Evolutionary conservation across 1,284 basidiomycete genomes (phyloP).

Genomic region (Phylloboletellus chloephorus): DNA sequence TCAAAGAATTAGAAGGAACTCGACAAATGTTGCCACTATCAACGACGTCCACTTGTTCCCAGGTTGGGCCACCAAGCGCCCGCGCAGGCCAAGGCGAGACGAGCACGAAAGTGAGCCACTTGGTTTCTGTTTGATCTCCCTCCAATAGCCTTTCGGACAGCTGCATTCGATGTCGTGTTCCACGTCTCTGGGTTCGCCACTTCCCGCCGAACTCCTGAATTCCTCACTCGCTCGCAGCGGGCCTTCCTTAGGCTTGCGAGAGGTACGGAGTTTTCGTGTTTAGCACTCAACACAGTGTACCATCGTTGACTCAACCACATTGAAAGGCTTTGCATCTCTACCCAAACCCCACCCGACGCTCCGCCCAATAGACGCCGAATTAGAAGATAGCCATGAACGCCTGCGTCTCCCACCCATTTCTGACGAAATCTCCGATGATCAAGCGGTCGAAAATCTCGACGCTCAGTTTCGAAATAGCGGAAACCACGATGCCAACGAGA

Average conservation of each 20-base stretch:
- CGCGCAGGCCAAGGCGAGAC: constrained; percentile 1
- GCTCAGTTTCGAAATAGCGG: constrained; percentile 21
- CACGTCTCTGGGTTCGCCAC: constrained; percentile 74
- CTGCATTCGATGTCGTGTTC: constrained; percentile 62
- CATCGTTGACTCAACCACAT: constrained; percentile 3
- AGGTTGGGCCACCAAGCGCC: constrained; percentile 29
- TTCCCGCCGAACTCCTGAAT: constrained; percentile 54
- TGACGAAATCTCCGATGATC: constrained; percentile 55
- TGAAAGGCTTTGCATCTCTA: constrained; percentile 56
- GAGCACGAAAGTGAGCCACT: constrained; percentile 16
- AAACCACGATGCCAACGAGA: constrained; percentile 15
- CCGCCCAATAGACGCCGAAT: constrained; percentile 24
- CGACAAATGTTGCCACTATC: constrained; percentile 19
- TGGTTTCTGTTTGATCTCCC: background rate
- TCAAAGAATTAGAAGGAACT: constrained; percentile 36
- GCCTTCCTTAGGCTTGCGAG: constrained; percentile 74
- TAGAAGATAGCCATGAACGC: constrained; percentile 40
- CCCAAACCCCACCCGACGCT: constrained; percentile 41
- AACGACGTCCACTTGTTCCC: constrained; percentile 35
- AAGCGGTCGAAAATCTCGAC: constrained; percentile 41
- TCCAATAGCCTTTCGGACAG: constrained; percentile 21
- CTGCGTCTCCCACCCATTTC: constrained; percentile 54
- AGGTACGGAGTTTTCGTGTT: constrained; percentile 39
- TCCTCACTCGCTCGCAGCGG: constrained; percentile 65
- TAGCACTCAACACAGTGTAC: background rate